These are phyloP conservation scores for Phytomonas sp. DNA, from an alignment of 208 protist genomes.

Conservation along the genomic window DNA sequence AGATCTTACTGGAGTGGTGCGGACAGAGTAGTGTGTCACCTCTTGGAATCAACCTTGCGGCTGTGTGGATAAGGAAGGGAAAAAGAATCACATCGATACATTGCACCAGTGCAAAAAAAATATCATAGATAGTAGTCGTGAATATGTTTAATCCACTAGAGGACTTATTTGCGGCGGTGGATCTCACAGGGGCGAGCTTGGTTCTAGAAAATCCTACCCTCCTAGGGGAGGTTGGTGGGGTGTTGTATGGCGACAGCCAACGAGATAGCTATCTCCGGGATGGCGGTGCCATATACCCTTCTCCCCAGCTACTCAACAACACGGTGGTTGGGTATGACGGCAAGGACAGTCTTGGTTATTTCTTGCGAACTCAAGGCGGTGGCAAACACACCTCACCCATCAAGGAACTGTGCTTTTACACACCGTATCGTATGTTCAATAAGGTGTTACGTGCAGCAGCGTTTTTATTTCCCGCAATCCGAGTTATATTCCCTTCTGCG, in stretches of 20 bases:
- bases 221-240: constrained; percentile 55
- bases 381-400: neutral
- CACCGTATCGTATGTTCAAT: constrained; percentile 4
- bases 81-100: neutral
- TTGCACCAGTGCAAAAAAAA: neutral
- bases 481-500: constrained; percentile 39
- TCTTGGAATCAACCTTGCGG: neutral
- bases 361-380: constrained; percentile 2
- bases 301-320: neutral
- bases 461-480: constrained; percentile 35
- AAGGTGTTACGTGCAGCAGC: constrained; percentile 18
- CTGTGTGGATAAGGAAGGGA: neutral
- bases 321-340: neutral
- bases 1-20: neutral
- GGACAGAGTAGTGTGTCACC: neutral
- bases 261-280: constrained; percentile 27
- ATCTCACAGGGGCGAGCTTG: constrained; percentile 21
- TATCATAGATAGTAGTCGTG: neutral
- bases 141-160: constrained; percentile 1
- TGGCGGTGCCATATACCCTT: constrained; percentile 47
- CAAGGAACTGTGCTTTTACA: neutral
- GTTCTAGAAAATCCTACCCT: neutral
- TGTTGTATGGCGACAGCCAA: constrained; percentile 39
- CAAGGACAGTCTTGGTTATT: neutral
- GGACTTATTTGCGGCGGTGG: constrained; percentile 22